Percentiles rank a stretch among this genome's conserved stretches.
phyloP scores from a whole-genome alignment of 2,329 filamentous ascomycete species.

The Aureobasidium leucospermi region DNA sequence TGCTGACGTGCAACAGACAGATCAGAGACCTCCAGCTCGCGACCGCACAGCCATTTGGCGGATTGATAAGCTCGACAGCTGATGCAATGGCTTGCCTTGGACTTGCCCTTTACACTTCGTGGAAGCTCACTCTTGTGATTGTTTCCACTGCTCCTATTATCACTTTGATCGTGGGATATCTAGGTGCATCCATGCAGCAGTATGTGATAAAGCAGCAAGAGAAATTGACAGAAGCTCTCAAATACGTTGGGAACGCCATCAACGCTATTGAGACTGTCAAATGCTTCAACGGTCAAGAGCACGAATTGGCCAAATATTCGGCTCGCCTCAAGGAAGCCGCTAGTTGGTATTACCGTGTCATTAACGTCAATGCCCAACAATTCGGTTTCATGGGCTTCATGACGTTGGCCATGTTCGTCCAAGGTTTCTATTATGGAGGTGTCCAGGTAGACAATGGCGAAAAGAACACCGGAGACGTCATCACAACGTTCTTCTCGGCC shows the following conservation, averaged over 20 bases:
- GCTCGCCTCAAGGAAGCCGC: slow-evolving; percentile 52
- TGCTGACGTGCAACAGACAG: slow-evolving; percentile 50
- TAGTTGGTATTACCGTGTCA: slow-evolving; percentile 59
- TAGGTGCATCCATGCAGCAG: slow-evolving; percentile 55
- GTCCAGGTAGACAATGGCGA: slow-evolving; percentile 56
- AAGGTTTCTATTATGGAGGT: slow-evolving; percentile 85
- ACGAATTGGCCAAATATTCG: slow-evolving; percentile 62
- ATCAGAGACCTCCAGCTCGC: slow-evolving; percentile 74
- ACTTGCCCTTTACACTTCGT: slow-evolving; percentile 72
- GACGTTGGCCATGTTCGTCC: slow-evolving; percentile 70
- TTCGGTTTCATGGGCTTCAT: slow-evolving; percentile 67
- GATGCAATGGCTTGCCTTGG: slow-evolving; percentile 58
- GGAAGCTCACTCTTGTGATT: slow-evolving; percentile 75
- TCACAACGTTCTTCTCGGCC: slow-evolving; percentile 81
- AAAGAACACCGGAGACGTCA: slow-evolving; percentile 56
- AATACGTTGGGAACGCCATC: slow-evolving; percentile 62
- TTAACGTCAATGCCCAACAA: slow-evolving; percentile 61
- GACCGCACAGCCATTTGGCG: slow-evolving; percentile 71
- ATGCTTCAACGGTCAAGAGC: slow-evolving; percentile 66
- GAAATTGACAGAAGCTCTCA: slow-evolving; percentile 63
- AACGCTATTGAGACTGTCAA: slow-evolving; percentile 79
- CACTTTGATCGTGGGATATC: slow-evolving; percentile 49
- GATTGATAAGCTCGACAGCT: slow-evolving; percentile 57
- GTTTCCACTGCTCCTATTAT: slow-evolving; percentile 66
- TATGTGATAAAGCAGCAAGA: slow-evolving; percentile 63